A percentile compares a stretch with the other conserved stretches of the same genome.
Conservation (phyloP, 192 early-diverging fungal genomes). For the Entomortierella beljakovae region DNA sequence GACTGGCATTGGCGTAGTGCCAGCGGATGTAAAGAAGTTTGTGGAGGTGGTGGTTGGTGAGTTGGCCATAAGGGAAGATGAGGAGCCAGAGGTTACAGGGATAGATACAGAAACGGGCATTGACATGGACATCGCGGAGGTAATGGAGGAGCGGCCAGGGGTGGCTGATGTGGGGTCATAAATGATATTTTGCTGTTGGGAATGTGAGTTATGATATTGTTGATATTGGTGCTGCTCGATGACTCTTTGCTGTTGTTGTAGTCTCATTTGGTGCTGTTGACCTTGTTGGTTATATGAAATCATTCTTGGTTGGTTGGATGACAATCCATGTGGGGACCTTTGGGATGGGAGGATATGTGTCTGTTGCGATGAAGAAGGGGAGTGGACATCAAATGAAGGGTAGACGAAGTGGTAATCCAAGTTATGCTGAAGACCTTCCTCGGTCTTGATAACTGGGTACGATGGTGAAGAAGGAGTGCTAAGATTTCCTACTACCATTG, state of each 20-base stretch:
- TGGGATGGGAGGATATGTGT: slow-evolving; percentile 27
- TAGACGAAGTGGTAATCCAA: slow-evolving; percentile 23
- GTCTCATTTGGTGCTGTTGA: slow-evolving; percentile 26
- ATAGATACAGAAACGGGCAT: slow-evolving; percentile 28
- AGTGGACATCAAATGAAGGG: slow-evolving; percentile 26
- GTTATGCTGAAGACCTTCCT: slow-evolving; percentile 16
- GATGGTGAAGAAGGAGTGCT: slow-evolving; percentile 33
- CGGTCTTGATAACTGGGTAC: slow-evolving; percentile 28
- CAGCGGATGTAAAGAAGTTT: slow-evolving; percentile 13
- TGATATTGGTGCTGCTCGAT: slow-evolving; percentile 11
- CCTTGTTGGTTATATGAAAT: slow-evolving; percentile 22
- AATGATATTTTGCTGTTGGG: slow-evolving; percentile 24
- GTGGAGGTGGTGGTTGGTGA: not conserved
- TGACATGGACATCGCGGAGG: slow-evolving; percentile 35
- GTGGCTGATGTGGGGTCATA: slow-evolving; percentile 29
- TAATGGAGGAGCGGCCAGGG: slow-evolving; percentile 20
- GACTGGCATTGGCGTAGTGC: slow-evolving; percentile 9
- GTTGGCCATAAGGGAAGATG: slow-evolving; percentile 7
- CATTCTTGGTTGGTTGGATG: slow-evolving; percentile 21
- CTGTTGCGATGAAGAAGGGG: slow-evolving; percentile 9
- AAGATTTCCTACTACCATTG: slow-evolving; percentile 28
- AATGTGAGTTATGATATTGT: slow-evolving; percentile 6
- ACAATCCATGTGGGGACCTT: slow-evolving; percentile 17
- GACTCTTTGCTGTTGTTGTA: slow-evolving; percentile 25
- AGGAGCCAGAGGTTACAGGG: slow-evolving; percentile 17